Conservation (phyloP, 192 early-diverging fungal genomes). For the Linnemannia exigua region DNA sequence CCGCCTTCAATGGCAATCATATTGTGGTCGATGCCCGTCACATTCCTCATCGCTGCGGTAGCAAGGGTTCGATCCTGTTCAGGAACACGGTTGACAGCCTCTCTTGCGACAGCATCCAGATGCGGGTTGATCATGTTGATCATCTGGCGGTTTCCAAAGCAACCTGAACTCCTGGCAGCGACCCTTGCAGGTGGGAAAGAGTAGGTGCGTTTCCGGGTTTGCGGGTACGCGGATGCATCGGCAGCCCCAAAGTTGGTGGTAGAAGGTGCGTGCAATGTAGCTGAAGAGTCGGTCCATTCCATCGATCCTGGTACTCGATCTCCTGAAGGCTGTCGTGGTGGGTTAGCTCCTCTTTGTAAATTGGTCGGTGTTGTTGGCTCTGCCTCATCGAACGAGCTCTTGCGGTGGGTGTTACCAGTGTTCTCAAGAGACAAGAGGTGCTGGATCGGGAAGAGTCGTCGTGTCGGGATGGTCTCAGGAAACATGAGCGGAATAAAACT, state of each 20-base stretch:
- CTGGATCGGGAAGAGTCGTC: conserved; percentile 44
- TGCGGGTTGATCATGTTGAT: conserved; percentile 53
- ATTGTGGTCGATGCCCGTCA: conserved; percentile 48
- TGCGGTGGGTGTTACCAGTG: conserved; percentile 36
- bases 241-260: not conserved
- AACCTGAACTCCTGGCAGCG: conserved; percentile 23
- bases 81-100: conserved; percentile 25
- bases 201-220: conserved; percentile 38
- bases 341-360: not conserved
- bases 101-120: conserved; percentile 46
- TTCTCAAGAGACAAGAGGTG: conserved; percentile 32
- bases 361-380: conserved; percentile 4
- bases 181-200: conserved; percentile 51
- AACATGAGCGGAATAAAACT: conserved; percentile 57
- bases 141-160: conserved; percentile 14
- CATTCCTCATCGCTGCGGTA: conserved; percentile 42
- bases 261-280: conserved; percentile 18
- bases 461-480: conserved; percentile 37
- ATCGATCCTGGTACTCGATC: not conserved
- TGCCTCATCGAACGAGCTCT: conserved; percentile 41
- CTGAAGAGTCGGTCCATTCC: conserved; percentile 14
- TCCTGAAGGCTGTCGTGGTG: conserved; percentile 2
- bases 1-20: conserved; percentile 46
- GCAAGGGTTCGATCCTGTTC: conserved; percentile 21
- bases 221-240: not conserved